Percentiles rank a stretch among this genome's conserved stretches.
These are phyloP conservation scores for Pleurostoma richardsiae DNA, from an alignment of 2,329 filamentous ascomycete species.

Conservation along the genomic window DNA sequence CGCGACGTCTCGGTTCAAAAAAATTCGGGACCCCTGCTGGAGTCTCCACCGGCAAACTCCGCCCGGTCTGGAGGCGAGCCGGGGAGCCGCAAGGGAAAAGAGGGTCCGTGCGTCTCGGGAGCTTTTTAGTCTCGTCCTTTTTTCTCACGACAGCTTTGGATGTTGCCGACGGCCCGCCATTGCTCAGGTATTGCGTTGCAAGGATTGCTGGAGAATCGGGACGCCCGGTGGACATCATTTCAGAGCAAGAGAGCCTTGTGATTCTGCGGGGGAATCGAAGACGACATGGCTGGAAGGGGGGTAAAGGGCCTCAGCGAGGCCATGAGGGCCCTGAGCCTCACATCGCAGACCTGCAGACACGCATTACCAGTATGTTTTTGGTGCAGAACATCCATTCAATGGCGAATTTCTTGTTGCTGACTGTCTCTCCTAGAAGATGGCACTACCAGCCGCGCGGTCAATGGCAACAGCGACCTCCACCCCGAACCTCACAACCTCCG, in stretches of 20 bases:
- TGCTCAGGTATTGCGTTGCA: no score
- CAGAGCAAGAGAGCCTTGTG: no score
- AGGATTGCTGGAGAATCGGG: no score
- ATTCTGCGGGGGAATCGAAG: not conserved
- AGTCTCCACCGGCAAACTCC: no score
- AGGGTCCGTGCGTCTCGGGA: not conserved
- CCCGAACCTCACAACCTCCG: slow-evolving; percentile 5
- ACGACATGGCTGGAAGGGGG: slow-evolving; percentile 41
- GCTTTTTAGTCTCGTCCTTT: not conserved
- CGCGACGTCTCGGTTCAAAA: slow-evolving; percentile 15
- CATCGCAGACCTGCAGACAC: slow-evolving; percentile 33
- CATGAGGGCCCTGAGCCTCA: slow-evolving; percentile 43
- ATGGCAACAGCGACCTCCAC: slow-evolving; percentile 8
- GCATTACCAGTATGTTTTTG: slow-evolving; percentile 9
- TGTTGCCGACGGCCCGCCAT: no score
- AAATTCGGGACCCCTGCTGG: slow-evolving; percentile 13
- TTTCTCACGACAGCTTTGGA: no score
- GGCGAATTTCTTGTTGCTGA: not conserved
- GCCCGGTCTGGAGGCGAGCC: not conserved
- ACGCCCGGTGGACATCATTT: no score
- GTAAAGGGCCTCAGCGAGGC: slow-evolving; percentile 47
- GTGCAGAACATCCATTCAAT: not conserved
- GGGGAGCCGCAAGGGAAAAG: not conserved
- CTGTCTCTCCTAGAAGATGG: no score
- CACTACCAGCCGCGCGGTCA: slow-evolving; percentile 9